These are phyloP conservation scores for Pseudogymnoascus sp. DNA, from an alignment of 2,329 filamentous ascomycete genomes.

Conservation along the genomic window DNA sequence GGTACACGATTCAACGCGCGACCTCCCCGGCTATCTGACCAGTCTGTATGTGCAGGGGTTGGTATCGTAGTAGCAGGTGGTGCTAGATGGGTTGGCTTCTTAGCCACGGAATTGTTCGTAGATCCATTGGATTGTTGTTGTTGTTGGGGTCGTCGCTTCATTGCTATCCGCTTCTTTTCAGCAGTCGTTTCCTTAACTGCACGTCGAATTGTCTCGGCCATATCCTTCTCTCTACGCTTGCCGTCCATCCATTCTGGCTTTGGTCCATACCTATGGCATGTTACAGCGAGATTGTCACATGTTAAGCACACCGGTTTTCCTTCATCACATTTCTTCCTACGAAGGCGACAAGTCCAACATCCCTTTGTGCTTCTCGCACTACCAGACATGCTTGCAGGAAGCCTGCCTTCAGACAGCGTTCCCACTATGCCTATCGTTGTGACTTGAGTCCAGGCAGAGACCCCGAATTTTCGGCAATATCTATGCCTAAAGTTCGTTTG, in stretches of 20 bases:
- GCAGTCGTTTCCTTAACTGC: slow-evolving; percentile 47
- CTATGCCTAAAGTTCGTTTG: not conserved
- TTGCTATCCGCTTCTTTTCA: slow-evolving; percentile 21
- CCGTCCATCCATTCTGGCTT: slow-evolving; percentile 14
- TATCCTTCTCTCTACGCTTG: slow-evolving; percentile 35
- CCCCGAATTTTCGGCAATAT: not conserved
- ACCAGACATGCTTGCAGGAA: not conserved
- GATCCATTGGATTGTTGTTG: not conserved
- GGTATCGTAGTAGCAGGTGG: not conserved
- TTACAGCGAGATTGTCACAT: slow-evolving; percentile 30
- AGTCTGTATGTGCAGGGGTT: not conserved
- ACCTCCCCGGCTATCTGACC: not conserved
- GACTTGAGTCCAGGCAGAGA: not conserved
- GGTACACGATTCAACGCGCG: not conserved
- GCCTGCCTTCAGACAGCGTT: not conserved
- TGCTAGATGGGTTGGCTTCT: not conserved
- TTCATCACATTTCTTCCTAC: slow-evolving; percentile 61
- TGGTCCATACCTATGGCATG: slow-evolving; percentile 10
- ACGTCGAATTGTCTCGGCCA: slow-evolving; percentile 44
- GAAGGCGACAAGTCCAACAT: slow-evolving; percentile 58
- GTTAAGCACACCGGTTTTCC: slow-evolving; percentile 51
- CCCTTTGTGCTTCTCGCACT: slow-evolving; percentile 28
- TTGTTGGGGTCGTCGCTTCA: not conserved
- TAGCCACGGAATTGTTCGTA: not conserved
- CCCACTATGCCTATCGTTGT: not conserved